Conservation (phyloP, 495 filamentous ascomycete species). For the Aspergillus asperescens region DNA sequence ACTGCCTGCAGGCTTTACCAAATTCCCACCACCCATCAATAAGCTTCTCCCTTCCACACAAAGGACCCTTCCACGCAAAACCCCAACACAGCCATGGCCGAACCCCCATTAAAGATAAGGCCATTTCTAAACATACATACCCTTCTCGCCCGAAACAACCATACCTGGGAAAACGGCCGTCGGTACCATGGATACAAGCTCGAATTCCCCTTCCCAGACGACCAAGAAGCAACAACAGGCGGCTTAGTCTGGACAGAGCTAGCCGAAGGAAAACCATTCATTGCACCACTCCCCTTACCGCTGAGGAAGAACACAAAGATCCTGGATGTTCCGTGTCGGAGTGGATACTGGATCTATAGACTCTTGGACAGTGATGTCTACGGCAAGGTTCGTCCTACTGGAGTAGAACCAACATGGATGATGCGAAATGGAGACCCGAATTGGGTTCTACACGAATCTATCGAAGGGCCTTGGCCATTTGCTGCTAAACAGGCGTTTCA, state of each 20-base stretch:
- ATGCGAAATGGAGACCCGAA: not conserved
- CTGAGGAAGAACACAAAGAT: not conserved
- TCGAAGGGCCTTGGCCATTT: constrained; percentile 7
- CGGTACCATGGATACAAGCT: constrained; percentile 1
- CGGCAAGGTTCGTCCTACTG: not conserved
- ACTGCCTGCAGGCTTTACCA: no score
- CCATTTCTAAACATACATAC: no score
- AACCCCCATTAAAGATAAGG: no score
- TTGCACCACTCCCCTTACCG: not conserved
- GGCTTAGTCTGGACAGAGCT: not conserved
- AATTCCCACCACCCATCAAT: no score
- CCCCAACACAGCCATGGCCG: no score
- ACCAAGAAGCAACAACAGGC: not conserved
- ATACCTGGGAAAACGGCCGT: constrained; percentile 11
- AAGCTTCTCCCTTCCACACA: no score
- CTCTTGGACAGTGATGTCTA: no score
- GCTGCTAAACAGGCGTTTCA: constrained; percentile 7
- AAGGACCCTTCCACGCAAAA: no score
- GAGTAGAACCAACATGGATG: not conserved
- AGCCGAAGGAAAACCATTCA: not conserved
- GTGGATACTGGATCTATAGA: no score
- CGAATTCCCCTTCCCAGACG: constrained; percentile 9
- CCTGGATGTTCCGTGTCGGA: not conserved
- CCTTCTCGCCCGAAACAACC: constrained; percentile 1
- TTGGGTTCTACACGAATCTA: not conserved